These are phyloP conservation scores for Penicillium paradoxum DNA, from an alignment of 495 filamentous ascomycete species.

Conservation along the genomic window DNA sequence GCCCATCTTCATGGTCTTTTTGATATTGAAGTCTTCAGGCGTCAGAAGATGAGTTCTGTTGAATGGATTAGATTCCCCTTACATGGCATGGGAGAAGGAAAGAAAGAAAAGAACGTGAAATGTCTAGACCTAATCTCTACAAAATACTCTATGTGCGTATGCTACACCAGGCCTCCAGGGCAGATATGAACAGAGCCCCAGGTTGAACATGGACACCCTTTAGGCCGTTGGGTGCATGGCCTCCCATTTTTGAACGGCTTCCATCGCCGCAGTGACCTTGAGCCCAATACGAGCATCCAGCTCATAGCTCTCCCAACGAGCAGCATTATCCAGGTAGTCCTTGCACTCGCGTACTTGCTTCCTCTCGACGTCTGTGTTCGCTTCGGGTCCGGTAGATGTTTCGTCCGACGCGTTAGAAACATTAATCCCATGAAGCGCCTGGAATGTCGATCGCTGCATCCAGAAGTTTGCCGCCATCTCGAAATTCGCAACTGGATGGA, in stretches of 20 bases:
- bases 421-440: conserved; percentile 24
- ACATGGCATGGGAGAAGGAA: too few species aligned
- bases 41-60: too few species aligned
- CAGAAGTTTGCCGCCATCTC: conserved; percentile 83
- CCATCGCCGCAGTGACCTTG: conserved; percentile 73
- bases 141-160: conserved; percentile 6
- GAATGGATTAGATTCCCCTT: too few species aligned
- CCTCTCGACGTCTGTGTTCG: conserved; percentile 29
- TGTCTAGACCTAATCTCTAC: not conserved
- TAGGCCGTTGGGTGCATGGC: conserved; percentile 22
- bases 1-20: too few species aligned
- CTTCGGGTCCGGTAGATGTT: not conserved
- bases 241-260: conserved; percentile 70
- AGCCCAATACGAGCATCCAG: conserved; percentile 82
- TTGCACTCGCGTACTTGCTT: conserved; percentile 60
- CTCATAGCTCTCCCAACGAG: conserved; percentile 79
- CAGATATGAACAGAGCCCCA: conserved; percentile 5
- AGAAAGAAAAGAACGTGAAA: too few species aligned
- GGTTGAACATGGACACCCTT: not conserved
- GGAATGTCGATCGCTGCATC: conserved; percentile 52
- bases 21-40: too few species aligned
- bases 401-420: conserved; percentile 9
- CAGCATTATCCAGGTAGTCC: conserved; percentile 69
- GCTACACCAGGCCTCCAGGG: not conserved
- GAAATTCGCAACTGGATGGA: conserved; percentile 74